These are phyloP conservation scores for Solanum peruvianum DNA, from an alignment of 257 asterid species.

Conservation along the genomic window DNA sequence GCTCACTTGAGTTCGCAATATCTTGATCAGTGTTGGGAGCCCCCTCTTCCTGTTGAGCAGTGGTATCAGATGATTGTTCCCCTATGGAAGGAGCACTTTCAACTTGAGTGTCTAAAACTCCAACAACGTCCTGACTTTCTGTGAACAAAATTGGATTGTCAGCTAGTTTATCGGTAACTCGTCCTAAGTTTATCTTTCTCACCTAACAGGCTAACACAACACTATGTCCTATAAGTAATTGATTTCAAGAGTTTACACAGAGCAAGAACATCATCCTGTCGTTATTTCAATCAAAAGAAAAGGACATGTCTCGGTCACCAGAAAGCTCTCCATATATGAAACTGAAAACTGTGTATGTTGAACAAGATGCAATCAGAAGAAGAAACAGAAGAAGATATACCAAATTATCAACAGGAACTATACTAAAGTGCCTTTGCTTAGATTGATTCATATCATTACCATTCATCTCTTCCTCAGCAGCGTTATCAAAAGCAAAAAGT, in stretches of 20 bases:
- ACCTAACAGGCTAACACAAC: background rate
- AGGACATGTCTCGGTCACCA: background rate
- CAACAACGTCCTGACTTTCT: slow-evolving; percentile 25
- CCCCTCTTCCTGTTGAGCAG: background rate
- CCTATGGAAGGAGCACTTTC: slow-evolving; percentile 5
- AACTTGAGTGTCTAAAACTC: slow-evolving; percentile 6
- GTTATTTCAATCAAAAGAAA: background rate
- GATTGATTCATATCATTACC: background rate
- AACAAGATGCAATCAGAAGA: background rate
- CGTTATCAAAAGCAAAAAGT: background rate
- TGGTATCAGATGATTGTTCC: background rate
- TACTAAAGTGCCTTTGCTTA: background rate
- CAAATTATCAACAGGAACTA: background rate
- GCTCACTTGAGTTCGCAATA: slow-evolving; percentile 19
- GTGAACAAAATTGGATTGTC: slow-evolving; percentile 7
- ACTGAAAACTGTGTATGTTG: background rate
- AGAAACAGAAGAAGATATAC: background rate
- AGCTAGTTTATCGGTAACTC: background rate
- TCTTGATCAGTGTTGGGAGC: slow-evolving; percentile 5
- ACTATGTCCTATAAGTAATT: background rate
- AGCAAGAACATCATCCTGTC: background rate
- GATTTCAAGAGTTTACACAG: background rate
- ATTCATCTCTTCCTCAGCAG: background rate
- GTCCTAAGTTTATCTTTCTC: background rate
- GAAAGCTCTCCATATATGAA: background rate